Evolutionary conservation across 2,329 filamentous ascomycete species (phyloP).

Genomic region (Hyphodiscus sp.): DNA sequence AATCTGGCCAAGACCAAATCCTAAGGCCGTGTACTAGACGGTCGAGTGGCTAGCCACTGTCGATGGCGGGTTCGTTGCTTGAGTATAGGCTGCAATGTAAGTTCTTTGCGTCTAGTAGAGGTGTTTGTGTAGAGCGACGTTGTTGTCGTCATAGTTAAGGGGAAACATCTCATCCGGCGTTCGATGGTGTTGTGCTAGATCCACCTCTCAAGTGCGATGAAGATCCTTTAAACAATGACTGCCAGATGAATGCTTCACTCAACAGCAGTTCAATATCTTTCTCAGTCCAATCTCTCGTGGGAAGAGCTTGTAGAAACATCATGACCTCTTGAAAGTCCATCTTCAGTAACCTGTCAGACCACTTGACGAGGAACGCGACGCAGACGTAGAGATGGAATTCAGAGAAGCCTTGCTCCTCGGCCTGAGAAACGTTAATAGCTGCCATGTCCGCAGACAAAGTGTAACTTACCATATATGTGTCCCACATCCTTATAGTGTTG

Average conservation of each 20-base stretch:
- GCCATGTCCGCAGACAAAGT: constrained; percentile 1
- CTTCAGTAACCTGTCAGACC: constrained; percentile 88
- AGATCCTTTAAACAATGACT: constrained; percentile 91
- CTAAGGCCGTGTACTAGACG: no score
- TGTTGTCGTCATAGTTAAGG: no score
- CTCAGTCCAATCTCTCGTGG: constrained; percentile 91
- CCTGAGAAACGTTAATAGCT: constrained; percentile 45
- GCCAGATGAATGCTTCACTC: constrained; percentile 98
- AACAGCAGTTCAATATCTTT: constrained; percentile 95
- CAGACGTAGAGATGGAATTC: constrained; percentile 98
- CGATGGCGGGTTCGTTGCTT: no score
- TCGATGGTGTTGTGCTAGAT: constrained; percentile 28
- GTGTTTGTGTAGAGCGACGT: no score
- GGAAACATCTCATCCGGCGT: constrained; percentile 7
- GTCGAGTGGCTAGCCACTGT: no score
- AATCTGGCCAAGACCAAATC: background rate
- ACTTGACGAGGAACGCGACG: constrained; percentile 95
- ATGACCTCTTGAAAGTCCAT: constrained; percentile 99
- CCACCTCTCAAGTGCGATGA: constrained; percentile 72
- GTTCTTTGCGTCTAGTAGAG: no score
- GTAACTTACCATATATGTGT: constrained; percentile 82
- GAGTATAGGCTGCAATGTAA: no score
- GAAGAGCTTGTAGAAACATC: constrained; percentile 97
- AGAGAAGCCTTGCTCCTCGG: constrained; percentile 96
- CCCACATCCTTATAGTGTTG: constrained; percentile 99